Percentiles rank a stretch among this genome's conserved stretches.
phyloP scores from a whole-genome alignment of 2,329 filamentous ascomycete species.

The Stachybotrys chlorohalonatus region DNA sequence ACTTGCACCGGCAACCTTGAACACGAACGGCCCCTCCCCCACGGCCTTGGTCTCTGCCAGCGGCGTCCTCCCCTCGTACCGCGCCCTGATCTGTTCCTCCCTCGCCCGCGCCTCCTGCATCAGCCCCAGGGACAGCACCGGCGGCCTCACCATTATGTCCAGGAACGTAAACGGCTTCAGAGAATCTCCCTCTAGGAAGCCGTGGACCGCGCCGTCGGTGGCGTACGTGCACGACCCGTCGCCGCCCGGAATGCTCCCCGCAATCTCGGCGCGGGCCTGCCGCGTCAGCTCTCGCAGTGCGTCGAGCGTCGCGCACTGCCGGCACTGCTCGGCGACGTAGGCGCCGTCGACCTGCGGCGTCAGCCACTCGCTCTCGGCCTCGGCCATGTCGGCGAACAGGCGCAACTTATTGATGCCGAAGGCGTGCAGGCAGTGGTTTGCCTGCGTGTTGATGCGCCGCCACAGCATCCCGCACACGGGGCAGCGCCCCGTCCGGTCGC shows the following conservation, averaged over 20 bases:
- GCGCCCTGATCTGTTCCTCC: background rate
- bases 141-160: background rate
- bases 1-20: background rate
- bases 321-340: slow-evolving; percentile 1
- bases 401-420: background rate
- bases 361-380: background rate
- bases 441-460: background rate
- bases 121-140: background rate
- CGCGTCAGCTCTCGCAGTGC: slow-evolving; percentile 1
- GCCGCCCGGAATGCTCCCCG: background rate
- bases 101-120: background rate
- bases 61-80: background rate
- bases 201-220: slow-evolving; percentile 3
- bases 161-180: background rate
- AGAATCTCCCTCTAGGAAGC: background rate
- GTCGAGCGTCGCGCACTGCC: slow-evolving; percentile 1
- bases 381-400: background rate
- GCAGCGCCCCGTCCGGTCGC: background rate
- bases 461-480: slow-evolving; percentile 1
- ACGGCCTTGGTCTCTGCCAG: background rate
- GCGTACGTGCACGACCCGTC: slow-evolving; percentile 1
- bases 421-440: background rate
- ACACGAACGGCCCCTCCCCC: background rate
- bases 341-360: background rate
- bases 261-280: background rate